Base-by-base conservation (phyloP, 2,329 filamentous ascomycete genomes). In the Neofusicoccum sp. region DNA sequence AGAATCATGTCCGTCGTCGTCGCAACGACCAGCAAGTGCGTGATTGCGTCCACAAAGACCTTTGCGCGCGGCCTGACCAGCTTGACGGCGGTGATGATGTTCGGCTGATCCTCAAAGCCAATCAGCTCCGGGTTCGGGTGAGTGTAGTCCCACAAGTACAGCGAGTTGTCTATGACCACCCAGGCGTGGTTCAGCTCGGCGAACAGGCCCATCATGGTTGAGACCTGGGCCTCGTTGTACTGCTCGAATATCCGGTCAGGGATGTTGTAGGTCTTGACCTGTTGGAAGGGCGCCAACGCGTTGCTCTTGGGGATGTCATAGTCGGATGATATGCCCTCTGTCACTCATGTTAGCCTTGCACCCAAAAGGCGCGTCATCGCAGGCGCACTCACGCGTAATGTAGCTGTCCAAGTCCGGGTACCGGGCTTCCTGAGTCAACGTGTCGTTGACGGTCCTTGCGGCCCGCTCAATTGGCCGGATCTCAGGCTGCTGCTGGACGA, bases 111-210 rank as follows among this genome's bases (percentile, higher is more conserved):
- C 74, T 98, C 94, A 71, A 91, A 97, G 16, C 94, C 94, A 67
- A 97, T 90, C 45, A 97, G 83, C 74, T 97, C 91, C 4, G 94
- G 92, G 69, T 94, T 92, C n/a, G 91, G 88, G 74, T 92, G 86
- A 6, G 93, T 97, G 76, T 97, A 99, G 78, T 99, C 94, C 96
- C 96, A 99, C 14, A 99, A 83, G 74, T 97, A 99, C 48, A 99
- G 83, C 66, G 92, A 91, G 79, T 96, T 97, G 79, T 99, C 95
- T 74, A 99, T 95, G 29, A 91, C 87, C 62, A 97, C 91, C 91
- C 93, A 99, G 34, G 94, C 95, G 77, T 98, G 93, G 71, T 94
- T 93, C 71, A 99, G 85, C 77, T 96, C 91, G 16, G 95, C 91
- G 76, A 99, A 98, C 37, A 99, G 82, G 8, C 96, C 96, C 90